Conservation (phyloP, 2,329 filamentous ascomycete species). For the Calonectria pseudoreteaudii region DNA sequence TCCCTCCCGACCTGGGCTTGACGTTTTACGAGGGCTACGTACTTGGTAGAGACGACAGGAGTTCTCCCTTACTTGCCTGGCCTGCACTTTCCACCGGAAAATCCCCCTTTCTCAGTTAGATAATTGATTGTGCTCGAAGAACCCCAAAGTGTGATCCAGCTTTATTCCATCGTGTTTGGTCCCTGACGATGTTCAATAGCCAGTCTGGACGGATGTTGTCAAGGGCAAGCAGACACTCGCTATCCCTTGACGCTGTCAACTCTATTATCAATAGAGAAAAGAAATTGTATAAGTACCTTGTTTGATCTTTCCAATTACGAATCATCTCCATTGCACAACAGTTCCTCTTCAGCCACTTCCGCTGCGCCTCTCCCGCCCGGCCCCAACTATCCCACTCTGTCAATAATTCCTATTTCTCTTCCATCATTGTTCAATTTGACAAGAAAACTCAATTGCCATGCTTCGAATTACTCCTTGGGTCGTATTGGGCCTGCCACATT, state of each 20-base stretch:
- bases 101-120: neutral
- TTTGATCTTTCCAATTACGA: neutral
- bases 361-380: neutral
- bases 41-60: neutral
- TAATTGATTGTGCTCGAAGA: conserved; percentile 25
- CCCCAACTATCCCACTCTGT: neutral
- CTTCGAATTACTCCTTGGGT: conserved; percentile 41
- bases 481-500: conserved; percentile 40
- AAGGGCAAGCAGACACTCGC: neutral
- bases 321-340: conserved; percentile 23
- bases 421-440: neutral
- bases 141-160: neutral
- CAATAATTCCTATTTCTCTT: neutral
- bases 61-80: neutral
- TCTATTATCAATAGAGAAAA: neutral
- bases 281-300: conserved; percentile 33
- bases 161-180: conserved; percentile 1
- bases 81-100: conserved; percentile 22
- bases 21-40: neutral
- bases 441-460: conserved; percentile 31
- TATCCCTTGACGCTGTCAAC: neutral
- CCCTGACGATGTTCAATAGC: conserved; percentile 18
- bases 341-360: neutral
- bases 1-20: neutral
- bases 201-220: conserved; percentile 15